Evolutionary conservation across 2,329 filamentous ascomycete species (phyloP), one percentile per base, ranked within the genome.

Genomic region (Moelleriella libera): DNA sequence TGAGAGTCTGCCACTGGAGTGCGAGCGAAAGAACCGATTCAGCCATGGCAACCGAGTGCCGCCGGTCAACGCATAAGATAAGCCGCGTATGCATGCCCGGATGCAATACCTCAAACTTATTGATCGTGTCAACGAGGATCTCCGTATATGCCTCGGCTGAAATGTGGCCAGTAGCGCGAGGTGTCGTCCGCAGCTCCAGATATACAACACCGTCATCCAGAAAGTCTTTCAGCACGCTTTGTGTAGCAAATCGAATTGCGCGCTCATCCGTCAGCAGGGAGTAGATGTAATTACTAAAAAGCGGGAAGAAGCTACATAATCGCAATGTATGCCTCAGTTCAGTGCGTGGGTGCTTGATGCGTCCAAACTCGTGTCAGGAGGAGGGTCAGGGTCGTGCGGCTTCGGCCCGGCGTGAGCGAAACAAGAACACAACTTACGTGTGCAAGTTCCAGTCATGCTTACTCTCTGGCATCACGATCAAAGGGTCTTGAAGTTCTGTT

Each of bases 251-350:
- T 41, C 65, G 67, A 44, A 87, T 66, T 53, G 78, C 78, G 4
- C 69, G 62, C 9, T 71, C 63, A 55, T 84, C 78, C 56, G 78
- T 78, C 64, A 84, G 75, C 37, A 94, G 78, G 49, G 76, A 72
- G 65, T 92, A 90, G 54, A 89, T 90, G 61, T 88, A 88, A 42
- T 74, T 81, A 30, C 80, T 82, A 65, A 90, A 90, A 12, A 88
- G 71, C 2, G 80, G 80, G 58, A 89, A 88, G 72, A 88, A 88
- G 41, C 83, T 83, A 45, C 28, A 2, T 6, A 28, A 6, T 12
- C 8, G 40, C 11, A 10, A 14, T 37, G 34, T 12, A 37, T 37
- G 3, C 34, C 12, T 37, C 4, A 37, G 8, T 9, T 37, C 8
- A 37, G 34, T 12, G 8, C 12, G 12, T 12, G 12, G 34, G 34